These are phyloP conservation scores for Schizosaccharomyces cryophilus DNA, from an alignment of 805 yeast species.

Conservation along the genomic window DNA sequence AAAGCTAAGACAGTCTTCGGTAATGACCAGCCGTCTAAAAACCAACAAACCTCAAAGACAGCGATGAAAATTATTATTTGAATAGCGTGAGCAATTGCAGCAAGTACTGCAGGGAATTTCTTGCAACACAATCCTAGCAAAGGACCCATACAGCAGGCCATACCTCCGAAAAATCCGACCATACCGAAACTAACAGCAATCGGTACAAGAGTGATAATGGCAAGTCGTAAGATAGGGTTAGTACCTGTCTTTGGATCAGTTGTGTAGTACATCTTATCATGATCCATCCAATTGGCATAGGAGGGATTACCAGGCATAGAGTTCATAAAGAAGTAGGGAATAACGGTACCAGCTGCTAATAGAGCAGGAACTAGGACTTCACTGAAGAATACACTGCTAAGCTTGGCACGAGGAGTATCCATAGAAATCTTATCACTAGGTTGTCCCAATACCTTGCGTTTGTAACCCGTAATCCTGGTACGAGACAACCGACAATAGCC, in stretches of 20 bases:
- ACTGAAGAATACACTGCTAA: conserved; percentile 52
- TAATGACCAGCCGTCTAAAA: conserved; percentile 75
- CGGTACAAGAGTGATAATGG: conserved; percentile 54
- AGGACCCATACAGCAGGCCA: conserved; percentile 97
- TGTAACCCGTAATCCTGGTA: conserved; percentile 79
- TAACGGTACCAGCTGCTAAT: conserved; percentile 40
- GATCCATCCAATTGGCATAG: not conserved
- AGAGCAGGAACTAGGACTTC: conserved; percentile 55
- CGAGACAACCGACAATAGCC: conserved; percentile 50
- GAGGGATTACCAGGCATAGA: conserved; percentile 24
- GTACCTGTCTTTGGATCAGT: conserved; percentile 17
- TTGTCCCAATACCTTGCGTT: conserved; percentile 44
- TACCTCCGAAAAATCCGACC: conserved; percentile 43
- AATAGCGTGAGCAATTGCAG: conserved; percentile 87
- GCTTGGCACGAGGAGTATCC: conserved; percentile 50
- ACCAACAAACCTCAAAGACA: conserved; percentile 93
- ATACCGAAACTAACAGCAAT: conserved; percentile 76
- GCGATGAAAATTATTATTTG: conserved; percentile 71
- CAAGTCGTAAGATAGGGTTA: conserved; percentile 37
- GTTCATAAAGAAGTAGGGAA: conserved; percentile 60
- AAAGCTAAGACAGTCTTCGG: conserved; percentile 70
- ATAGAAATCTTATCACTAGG: conserved; percentile 39
- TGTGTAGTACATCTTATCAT: too few species aligned
- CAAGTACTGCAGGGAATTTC: conserved; percentile 86
- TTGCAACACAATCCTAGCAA: conserved; percentile 82